Evolutionary conservation across 164 flowering plant genomes (phyloP).

Genomic region (Magnolia changhungtana): DNA sequence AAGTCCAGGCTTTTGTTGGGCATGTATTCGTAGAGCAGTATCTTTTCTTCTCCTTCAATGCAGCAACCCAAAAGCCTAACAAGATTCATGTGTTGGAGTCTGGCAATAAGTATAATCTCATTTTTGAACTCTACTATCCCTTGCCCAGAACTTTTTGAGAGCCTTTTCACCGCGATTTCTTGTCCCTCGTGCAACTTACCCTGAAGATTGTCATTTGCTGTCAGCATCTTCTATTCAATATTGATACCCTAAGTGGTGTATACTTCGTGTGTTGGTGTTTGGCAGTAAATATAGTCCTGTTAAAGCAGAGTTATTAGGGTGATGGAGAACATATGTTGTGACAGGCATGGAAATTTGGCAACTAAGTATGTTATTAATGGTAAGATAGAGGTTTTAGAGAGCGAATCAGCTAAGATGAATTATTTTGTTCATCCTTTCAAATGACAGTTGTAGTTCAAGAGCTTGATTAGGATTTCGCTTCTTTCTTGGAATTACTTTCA

Average conservation of each 20-base stretch:
- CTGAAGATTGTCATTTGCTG: slow-evolving; percentile 10
- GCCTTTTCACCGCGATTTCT: slow-evolving; percentile 43
- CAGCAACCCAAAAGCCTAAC: slow-evolving; percentile 70
- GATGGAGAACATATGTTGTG: no score
- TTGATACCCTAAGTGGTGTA: not conserved
- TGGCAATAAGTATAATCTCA: slow-evolving; percentile 30
- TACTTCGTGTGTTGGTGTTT: not conserved
- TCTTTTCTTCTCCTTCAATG: slow-evolving; percentile 62
- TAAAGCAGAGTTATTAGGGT: no score
- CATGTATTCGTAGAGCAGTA: slow-evolving; percentile 71
- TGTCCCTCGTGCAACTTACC: slow-evolving; percentile 27
- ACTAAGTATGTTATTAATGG: no score
- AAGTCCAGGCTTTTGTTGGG: slow-evolving; percentile 70
- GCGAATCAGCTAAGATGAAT: no score
- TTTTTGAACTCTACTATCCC: slow-evolving; percentile 28
- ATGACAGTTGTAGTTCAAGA: no score
- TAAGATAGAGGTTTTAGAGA: no score
- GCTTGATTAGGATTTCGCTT: no score
- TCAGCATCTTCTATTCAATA: not conserved
- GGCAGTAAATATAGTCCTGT: not conserved
- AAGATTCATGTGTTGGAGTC: slow-evolving; percentile 70
- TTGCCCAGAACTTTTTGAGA: slow-evolving; percentile 22
- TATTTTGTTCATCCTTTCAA: no score
- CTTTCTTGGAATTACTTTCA: no score
- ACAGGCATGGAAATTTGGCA: no score